phyloP scores from a whole-genome alignment of 176 grass and related monocot genomes.

The Musa troglodytarum region DNA sequence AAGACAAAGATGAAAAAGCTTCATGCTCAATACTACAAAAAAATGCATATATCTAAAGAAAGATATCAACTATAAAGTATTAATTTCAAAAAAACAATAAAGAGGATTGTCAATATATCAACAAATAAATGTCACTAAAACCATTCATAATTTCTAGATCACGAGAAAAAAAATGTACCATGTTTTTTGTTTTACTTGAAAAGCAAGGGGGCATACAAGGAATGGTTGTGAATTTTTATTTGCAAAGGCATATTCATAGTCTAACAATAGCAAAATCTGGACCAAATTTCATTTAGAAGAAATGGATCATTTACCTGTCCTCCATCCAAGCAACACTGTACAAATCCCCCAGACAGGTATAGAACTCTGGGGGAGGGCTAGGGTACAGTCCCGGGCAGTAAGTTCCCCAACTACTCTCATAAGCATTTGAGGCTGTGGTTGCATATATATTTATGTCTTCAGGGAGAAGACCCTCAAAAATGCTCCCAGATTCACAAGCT shows the following conservation, averaged over 20 bases:
- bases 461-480: conserved; percentile 85
- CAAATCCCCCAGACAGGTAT: conserved; percentile 89
- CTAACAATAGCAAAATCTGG: background rate
- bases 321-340: conserved; percentile 96
- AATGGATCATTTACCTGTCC: conserved; percentile 54
- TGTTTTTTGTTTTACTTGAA: background rate
- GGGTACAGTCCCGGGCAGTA: conserved; percentile 80
- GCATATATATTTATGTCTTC: conserved; percentile 75
- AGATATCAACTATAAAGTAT: no score
- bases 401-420: conserved; percentile 91
- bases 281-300: background rate
- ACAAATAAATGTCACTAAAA: no score
- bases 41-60: no score
- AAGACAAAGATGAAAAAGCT: no score
- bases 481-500: conserved; percentile 96
- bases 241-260: background rate
- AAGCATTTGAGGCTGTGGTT: conserved; percentile 88
- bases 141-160: no score
- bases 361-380: conserved; percentile 56
- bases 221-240: background rate
- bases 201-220: background rate
- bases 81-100: no score
- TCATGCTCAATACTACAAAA: no score
- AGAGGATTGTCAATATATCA: no score
- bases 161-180: no score